phyloP scores from a whole-genome alignment of 352 stramenopile species.

The Pythium utonaiense region DNA sequence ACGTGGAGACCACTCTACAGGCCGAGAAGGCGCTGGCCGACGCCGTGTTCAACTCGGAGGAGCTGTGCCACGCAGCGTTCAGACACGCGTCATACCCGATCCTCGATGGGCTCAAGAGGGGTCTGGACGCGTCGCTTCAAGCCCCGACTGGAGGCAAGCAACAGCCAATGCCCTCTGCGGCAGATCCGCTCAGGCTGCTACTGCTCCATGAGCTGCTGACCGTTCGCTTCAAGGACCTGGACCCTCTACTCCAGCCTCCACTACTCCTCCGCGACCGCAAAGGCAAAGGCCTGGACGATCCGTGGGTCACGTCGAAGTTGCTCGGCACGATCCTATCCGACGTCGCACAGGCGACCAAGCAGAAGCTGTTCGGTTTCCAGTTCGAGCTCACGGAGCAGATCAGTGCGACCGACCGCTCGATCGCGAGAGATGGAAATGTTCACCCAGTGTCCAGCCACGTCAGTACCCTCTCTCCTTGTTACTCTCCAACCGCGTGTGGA shows the following conservation, averaged over 20 bases:
- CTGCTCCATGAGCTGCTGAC: slow-evolving; percentile 52
- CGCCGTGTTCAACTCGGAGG: slow-evolving; percentile 56
- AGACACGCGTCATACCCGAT: slow-evolving; percentile 46
- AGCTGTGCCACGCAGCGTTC: slow-evolving; percentile 60
- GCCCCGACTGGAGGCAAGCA: not conserved
- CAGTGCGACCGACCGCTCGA: slow-evolving; percentile 34
- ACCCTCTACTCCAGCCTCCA: slow-evolving; percentile 42
- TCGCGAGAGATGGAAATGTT: slow-evolving; percentile 76
- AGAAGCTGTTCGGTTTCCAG: slow-evolving; percentile 62
- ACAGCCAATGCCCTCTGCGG: slow-evolving; percentile 14
- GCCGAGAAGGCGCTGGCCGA: slow-evolving; percentile 51
- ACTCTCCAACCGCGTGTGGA: too few species aligned
- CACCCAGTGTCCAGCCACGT: slow-evolving; percentile 74
- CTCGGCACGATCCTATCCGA: slow-evolving; percentile 38
- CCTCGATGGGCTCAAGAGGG: slow-evolving; percentile 49
- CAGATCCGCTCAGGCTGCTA: slow-evolving; percentile 54
- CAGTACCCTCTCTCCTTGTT: slow-evolving; percentile 6
- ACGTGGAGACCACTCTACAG: slow-evolving; percentile 56
- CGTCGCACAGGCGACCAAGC: slow-evolving; percentile 44
- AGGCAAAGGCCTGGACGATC: slow-evolving; percentile 56
- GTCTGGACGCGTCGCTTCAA: slow-evolving; percentile 33
- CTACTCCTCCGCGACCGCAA: slow-evolving; percentile 64
- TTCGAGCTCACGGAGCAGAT: slow-evolving; percentile 52
- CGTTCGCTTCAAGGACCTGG: slow-evolving; percentile 27
- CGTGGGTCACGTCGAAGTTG: slow-evolving; percentile 53